Evolutionary conservation across 176 grass and related monocot genomes (phyloP), one percentile per base, ranked within the genome.

Genomic region (Carex scoparia): DNA sequence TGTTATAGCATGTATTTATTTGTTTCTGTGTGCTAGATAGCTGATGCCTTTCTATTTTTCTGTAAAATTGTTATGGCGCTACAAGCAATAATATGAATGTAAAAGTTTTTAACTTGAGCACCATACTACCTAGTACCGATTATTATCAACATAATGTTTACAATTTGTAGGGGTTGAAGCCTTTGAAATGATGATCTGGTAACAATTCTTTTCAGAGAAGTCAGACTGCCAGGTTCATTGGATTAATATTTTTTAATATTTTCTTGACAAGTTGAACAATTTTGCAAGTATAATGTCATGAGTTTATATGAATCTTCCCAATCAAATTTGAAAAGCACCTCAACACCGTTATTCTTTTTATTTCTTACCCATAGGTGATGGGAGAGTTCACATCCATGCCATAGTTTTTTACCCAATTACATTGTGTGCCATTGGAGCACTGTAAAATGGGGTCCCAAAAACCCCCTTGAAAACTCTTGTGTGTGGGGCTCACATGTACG

Each of bases 81-180:
- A 7, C 11, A 56, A 56, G 11, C 1, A 77, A 33, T 33, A 28
- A 49, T 76, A 11, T 15, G 18, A 54, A 77, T 16, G 11, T 77
- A 56, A 0, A 31, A 55, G 10, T 54, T 75, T 54, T 75, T 54
- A 30, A 53, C 53, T 75, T 76, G n/a, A 54, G 19, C 3, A 15
- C 19, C 3, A 7, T 15, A 30, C 11, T 51, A 51, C 48, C 9
- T 6, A 10, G 2, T 63, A 30, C 48, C 14, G 30, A 76, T 53
- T 55, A 54, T 54, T 55, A 54, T 54, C 72, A 30, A 55, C n/a
- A 13, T 46, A 54, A 76, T 31, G 72, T 4, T 14, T 77, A 12
- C 12, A 0, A 56, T 77, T 55, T 57, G 73, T 77, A 77, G 73
- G 73, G 73, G 4, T 77, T 77, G 73, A 77, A 77, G 49, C 49